Evolutionary conservation across 768 basidiomycete genomes (phyloP).

Genomic region (Phylloporus rhodoxanthus): DNA sequence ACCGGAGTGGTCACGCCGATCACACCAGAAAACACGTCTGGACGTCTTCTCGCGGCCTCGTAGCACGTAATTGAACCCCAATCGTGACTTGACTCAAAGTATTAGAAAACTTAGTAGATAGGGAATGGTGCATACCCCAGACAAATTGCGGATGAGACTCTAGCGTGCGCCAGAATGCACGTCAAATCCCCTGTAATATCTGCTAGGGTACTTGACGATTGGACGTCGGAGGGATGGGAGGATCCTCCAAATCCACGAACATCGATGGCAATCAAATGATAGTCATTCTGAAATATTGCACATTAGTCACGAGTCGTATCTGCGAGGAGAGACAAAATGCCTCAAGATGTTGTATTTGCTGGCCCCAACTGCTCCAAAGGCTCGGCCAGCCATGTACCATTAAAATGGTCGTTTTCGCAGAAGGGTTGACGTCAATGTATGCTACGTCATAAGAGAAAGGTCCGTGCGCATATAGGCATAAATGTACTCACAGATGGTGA

Average conservation of each 20-base stretch:
- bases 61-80: constrained; percentile 69
- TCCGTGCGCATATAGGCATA: constrained; percentile 4
- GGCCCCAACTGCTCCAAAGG: constrained; percentile 70
- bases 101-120: background rate
- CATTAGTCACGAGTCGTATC: background rate
- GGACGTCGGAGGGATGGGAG: constrained; percentile 56
- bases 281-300: constrained; percentile 41
- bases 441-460: constrained; percentile 30
- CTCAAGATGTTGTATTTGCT: constrained; percentile 63
- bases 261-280: constrained; percentile 57
- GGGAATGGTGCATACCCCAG: constrained; percentile 45
- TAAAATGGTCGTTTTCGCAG: constrained; percentile 45
- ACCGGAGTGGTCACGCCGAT: constrained; percentile 60
- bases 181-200: constrained; percentile 60
- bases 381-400: constrained; percentile 80
- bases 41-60: constrained; percentile 62
- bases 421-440: constrained; percentile 60
- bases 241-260: constrained; percentile 69
- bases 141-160: constrained; percentile 46
- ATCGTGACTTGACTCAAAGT: constrained; percentile 49
- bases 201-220: constrained; percentile 50
- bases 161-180: constrained; percentile 53
- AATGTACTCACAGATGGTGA: constrained; percentile 42
- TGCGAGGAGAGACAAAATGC: constrained; percentile 24
- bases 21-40: constrained; percentile 56